phyloP scores from a whole-genome alignment of 2,329 filamentous ascomycete genomes.

The Parastagonospora nodorum region DNA sequence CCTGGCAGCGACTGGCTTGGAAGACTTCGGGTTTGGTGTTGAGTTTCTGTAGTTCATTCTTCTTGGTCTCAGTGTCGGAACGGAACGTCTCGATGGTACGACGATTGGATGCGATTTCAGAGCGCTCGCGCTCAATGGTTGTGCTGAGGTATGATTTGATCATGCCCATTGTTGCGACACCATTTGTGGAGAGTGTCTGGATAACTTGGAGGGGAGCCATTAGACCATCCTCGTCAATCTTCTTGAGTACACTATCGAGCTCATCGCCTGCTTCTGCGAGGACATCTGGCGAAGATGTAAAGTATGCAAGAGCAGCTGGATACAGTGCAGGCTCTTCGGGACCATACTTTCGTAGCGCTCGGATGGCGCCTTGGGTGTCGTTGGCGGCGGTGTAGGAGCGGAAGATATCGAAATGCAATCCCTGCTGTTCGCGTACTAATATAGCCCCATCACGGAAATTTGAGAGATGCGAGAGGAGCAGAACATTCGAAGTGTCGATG shows the following conservation, averaged over 20 bases:
- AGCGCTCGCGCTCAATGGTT: conserved; percentile 86
- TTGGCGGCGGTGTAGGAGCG: conserved; percentile 91
- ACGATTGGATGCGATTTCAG: conserved; percentile 83
- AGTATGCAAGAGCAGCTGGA: conserved; percentile 88
- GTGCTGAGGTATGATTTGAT: conserved; percentile 89
- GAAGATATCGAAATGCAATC: conserved; percentile 92
- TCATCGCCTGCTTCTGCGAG: conserved; percentile 87
- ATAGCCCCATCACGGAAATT: conserved; percentile 89
- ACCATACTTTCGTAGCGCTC: conserved; percentile 88
- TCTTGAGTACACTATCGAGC: conserved; percentile 76
- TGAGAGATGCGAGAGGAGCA: conserved; percentile 89
- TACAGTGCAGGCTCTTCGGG: conserved; percentile 90
- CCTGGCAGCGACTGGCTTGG: conserved; percentile 84
- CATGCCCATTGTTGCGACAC: conserved; percentile 95
- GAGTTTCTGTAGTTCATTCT: conserved; percentile 77
- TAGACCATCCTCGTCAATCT: conserved; percentile 86
- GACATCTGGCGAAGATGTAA: conserved; percentile 81
- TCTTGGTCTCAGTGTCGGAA: conserved; percentile 79
- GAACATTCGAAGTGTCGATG: conserved; percentile 93
- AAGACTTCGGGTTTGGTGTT: conserved; percentile 83
- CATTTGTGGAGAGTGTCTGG: conserved; percentile 79
- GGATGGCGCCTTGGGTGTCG: conserved; percentile 88
- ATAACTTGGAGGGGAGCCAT: conserved; percentile 98
- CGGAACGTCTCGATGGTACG: conserved; percentile 83
- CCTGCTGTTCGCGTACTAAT: conserved; percentile 90